phyloP scores from a whole-genome alignment of 441 rosid species.

The Euphorbia corollata region DNA sequence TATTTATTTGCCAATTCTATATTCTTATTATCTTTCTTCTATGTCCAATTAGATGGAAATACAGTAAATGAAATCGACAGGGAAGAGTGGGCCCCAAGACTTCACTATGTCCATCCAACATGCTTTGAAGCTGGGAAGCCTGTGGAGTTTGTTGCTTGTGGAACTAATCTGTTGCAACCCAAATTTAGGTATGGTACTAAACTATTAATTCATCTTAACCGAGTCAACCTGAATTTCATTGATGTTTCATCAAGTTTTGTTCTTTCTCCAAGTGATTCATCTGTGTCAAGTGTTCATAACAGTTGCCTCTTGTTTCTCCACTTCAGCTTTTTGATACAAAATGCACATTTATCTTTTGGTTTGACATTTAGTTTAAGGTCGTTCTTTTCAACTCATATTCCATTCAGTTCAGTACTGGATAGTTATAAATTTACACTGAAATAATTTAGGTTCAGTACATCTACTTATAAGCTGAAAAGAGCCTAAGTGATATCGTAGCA shows the following conservation, averaged over 20 bases:
- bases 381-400: too few species aligned
- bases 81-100: constrained; percentile 53
- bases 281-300: neutral
- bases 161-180: constrained; percentile 66
- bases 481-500: too few species aligned
- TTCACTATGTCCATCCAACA: constrained; percentile 76
- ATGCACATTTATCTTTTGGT: too few species aligned
- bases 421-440: too few species aligned
- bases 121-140: constrained; percentile 95
- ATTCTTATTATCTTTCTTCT: constrained; percentile 16
- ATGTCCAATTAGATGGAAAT: constrained; percentile 48
- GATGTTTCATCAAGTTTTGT: neutral
- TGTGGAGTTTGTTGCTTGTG: constrained; percentile 77
- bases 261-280: neutral
- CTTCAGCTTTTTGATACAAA: too few species aligned
- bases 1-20: neutral
- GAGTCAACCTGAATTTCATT: too few species aligned
- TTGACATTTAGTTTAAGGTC: too few species aligned
- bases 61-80: constrained; percentile 48
- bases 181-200: constrained; percentile 57
- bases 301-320: neutral
- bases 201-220: too few species aligned
- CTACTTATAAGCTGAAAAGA: too few species aligned
- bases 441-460: too few species aligned
- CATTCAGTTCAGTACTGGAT: too few species aligned